phyloP scores from a whole-genome alignment of 2,329 filamentous ascomycete genomes.

The Colletotrichum tropicale region DNA sequence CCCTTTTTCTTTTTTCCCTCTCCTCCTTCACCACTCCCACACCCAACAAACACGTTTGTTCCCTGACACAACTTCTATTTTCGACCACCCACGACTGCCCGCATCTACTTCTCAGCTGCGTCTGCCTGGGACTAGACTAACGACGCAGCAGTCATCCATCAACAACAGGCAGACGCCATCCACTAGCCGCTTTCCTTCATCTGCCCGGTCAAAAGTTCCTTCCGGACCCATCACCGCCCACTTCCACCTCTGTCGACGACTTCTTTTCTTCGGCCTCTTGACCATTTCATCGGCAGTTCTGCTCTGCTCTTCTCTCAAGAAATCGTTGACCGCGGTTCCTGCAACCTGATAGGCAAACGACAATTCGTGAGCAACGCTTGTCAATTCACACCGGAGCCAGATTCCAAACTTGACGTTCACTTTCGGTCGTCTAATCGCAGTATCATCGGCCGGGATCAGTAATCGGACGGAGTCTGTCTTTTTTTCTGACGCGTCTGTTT shows the following conservation, averaged over 20 bases:
- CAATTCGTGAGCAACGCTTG: neutral
- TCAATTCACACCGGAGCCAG: neutral
- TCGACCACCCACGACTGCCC: neutral
- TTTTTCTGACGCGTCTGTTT: neutral
- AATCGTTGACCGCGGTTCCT: neutral
- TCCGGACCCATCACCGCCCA: neutral
- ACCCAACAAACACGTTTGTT: neutral
- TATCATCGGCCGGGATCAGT: neutral
- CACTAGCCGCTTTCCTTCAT: neutral
- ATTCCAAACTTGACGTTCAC: neutral
- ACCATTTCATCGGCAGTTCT: neutral
- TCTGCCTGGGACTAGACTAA: neutral
- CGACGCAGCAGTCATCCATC: neutral
- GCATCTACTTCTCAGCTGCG: neutral
- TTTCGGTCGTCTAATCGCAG: neutral
- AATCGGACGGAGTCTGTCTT: neutral
- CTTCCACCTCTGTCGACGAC: neutral
- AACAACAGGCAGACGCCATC: neutral
- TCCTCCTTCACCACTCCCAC: neutral
- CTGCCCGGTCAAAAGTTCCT: neutral
- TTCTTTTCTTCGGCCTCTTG: neutral
- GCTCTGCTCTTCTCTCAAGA: neutral
- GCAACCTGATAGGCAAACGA: neutral
- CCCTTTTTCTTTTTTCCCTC: neutral
- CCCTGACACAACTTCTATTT: neutral